These are phyloP conservation scores for Pleoardoris graminearum DNA, from an alignment of 2,329 filamentous ascomycete species.

Conservation along the genomic window DNA sequence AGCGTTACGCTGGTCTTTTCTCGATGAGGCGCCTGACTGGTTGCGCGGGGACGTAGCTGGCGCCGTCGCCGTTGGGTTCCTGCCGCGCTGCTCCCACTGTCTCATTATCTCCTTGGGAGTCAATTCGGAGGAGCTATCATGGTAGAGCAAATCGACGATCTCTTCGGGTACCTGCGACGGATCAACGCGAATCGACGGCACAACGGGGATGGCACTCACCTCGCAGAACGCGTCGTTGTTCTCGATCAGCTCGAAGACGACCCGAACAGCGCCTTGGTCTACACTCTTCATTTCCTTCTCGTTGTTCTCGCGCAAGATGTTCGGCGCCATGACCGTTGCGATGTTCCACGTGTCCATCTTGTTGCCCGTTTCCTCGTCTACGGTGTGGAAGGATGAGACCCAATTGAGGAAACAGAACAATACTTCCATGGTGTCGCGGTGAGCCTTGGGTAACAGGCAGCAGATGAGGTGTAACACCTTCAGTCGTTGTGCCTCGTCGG, in stretches of 20 bases:
- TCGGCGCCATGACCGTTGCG: slow-evolving; percentile 95
- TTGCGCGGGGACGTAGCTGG: slow-evolving; percentile 46
- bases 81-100: slow-evolving; percentile 82
- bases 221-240: slow-evolving; percentile 97
- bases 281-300: slow-evolving; percentile 64
- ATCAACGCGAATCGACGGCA: slow-evolving; percentile 24
- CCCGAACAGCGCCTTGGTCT: slow-evolving; percentile 90
- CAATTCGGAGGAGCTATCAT: slow-evolving; percentile 81
- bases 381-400: slow-evolving; percentile 94
- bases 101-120: slow-evolving; percentile 98
- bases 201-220: slow-evolving; percentile 61
- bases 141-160: slow-evolving; percentile 80
- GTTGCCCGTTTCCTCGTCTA: slow-evolving; percentile 94
- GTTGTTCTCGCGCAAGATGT: slow-evolving; percentile 76
- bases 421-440: slow-evolving; percentile 93
- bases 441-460: slow-evolving; percentile 87
- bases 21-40: slow-evolving; percentile 55
- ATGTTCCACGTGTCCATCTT: slow-evolving; percentile 99
- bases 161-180: slow-evolving; percentile 81
- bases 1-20: slow-evolving; percentile 53
- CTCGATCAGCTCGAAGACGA: slow-evolving; percentile 86
- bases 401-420: slow-evolving; percentile 96
- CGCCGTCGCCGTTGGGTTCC: slow-evolving; percentile 62
- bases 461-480: slow-evolving; percentile 88
- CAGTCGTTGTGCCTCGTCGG: slow-evolving; percentile 77